phyloP scores from a whole-genome alignment of 805 yeast genomes.

The Grigorovia jiainica region DNA sequence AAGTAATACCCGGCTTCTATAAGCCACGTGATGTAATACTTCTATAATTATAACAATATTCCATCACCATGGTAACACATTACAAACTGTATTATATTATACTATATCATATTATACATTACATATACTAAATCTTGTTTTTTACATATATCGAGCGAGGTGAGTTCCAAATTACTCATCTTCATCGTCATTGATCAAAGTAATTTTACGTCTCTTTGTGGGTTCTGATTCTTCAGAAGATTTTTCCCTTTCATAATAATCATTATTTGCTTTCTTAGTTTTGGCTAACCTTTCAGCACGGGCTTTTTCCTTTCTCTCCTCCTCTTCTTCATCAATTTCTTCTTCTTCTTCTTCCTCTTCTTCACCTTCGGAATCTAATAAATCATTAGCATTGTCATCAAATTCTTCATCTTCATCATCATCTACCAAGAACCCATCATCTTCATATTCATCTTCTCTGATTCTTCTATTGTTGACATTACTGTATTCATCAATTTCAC shows the following conservation, averaged over 20 bases:
- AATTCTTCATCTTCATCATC: slow-evolving; percentile 28
- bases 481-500: slow-evolving; percentile 5
- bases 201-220: slow-evolving; percentile 21
- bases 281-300: slow-evolving; percentile 52
- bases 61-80: too few species aligned
- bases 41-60: too few species aligned
- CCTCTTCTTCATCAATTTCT: slow-evolving; percentile 40
- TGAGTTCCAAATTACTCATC: slow-evolving; percentile 20
- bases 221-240: slow-evolving; percentile 26
- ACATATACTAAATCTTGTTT: too few species aligned
- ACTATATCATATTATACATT: too few species aligned
- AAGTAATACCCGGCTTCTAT: too few species aligned
- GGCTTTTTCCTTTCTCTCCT: slow-evolving; percentile 39
- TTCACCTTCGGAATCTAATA: slow-evolving; percentile 22
- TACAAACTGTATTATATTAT: too few species aligned
- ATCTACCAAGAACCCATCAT: slow-evolving; percentile 28
- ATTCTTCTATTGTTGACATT: slow-evolving; percentile 8
- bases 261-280: slow-evolving; percentile 48
- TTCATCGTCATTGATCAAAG: slow-evolving; percentile 32
- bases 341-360: slow-evolving; percentile 37
- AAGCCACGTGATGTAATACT: too few species aligned
- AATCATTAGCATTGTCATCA: slow-evolving; percentile 21
- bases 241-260: slow-evolving; percentile 33
- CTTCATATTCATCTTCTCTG: slow-evolving; percentile 26
- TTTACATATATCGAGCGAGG: neutral